Percentiles rank a stretch among this genome's conserved stretches.
phyloP scores from a whole-genome alignment of 75 land plant species.

The Cupressus sempervirens region DNA sequence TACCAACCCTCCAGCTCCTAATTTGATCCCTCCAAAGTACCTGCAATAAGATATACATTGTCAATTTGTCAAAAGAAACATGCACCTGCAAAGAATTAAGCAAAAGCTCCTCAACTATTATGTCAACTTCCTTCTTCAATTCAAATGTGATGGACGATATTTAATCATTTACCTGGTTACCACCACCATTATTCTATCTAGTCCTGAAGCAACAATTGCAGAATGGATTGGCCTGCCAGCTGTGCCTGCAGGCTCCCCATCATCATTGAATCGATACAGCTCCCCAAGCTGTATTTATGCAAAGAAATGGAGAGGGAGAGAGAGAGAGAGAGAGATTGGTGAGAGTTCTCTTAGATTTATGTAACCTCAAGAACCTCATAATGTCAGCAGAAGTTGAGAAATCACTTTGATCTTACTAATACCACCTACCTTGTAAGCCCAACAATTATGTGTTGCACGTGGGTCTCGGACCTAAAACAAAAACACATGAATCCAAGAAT shows the following conservation, averaged over 20 bases:
- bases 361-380: background rate
- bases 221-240: slow-evolving; percentile 91
- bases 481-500: background rate
- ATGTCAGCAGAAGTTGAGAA: slow-evolving; percentile 5
- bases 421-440: slow-evolving; percentile 83
- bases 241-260: slow-evolving; percentile 95
- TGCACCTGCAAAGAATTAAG: background rate
- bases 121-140: background rate
- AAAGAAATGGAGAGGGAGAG: background rate
- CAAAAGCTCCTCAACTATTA: background rate
- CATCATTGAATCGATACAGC: slow-evolving; percentile 78
- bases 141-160: background rate
- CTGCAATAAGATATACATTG: slow-evolving; percentile 27
- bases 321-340: background rate
- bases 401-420: slow-evolving; percentile 2
- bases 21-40: slow-evolving; percentile 88
- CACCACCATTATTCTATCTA: slow-evolving; percentile 94
- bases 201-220: slow-evolving; percentile 79
- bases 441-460: slow-evolving; percentile 90
- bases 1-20: slow-evolving; percentile 91
- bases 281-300: slow-evolving; percentile 54
- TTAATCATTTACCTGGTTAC: slow-evolving; percentile 61
- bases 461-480: slow-evolving; percentile 62
- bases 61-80: background rate
- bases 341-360: slow-evolving; percentile 2